Base-by-base conservation (phyloP, 768 basidiomycete genomes). In the Termitomyces sp. region DNA sequence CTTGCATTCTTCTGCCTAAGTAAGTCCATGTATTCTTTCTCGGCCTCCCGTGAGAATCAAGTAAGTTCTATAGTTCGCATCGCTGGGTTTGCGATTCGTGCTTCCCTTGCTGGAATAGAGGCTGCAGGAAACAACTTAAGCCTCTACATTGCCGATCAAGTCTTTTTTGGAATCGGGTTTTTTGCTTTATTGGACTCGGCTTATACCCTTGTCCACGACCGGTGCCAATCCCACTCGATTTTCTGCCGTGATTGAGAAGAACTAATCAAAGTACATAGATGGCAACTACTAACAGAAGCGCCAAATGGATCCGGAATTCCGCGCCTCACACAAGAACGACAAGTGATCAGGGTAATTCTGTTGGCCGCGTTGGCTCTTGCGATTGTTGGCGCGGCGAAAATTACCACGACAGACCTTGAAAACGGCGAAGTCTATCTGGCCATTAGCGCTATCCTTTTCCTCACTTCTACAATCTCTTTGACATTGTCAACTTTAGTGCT, bases 101-200 rank as follows among this genome's bases (percentile, higher is more conserved):
- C 76, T 1, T 55, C 73, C 7, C 55, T 79, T 16, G 70, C 72
- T 16, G 69, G 65, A 3, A 65, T 67, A 1, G 65, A 63, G 0
- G 62, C 67, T 6, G 71, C 65, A 12, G 75, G 71, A 30, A 60
- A 73, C 12, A 71, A 68, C 26, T 53, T 75, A 3, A 53, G 52
- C 7, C 53, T 76, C 18, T 64, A 76, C 16, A 76, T 77, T 6
- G 71, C 70, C 0, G 75, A 77, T 43, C 60, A 76, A 60, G 64
- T 77, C 9, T 64, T 79, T 12, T 74, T 74, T 34, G 70, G 74
- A 2, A 70, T 76, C 24, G 79, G 79, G 0, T 80, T 76, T 62
- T 73, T 77, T 42, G 74, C 72, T 13, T 59, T 81, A 1, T 61
- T 80, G 7, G 76, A 73, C 50, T 73, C 76, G 1, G 68, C 75